Percentiles rank a stretch among this genome's conserved stretches.
phyloP scores from a whole-genome alignment of 1,284 basidiomycete genomes.

The Malassezia slooffiae region DNA sequence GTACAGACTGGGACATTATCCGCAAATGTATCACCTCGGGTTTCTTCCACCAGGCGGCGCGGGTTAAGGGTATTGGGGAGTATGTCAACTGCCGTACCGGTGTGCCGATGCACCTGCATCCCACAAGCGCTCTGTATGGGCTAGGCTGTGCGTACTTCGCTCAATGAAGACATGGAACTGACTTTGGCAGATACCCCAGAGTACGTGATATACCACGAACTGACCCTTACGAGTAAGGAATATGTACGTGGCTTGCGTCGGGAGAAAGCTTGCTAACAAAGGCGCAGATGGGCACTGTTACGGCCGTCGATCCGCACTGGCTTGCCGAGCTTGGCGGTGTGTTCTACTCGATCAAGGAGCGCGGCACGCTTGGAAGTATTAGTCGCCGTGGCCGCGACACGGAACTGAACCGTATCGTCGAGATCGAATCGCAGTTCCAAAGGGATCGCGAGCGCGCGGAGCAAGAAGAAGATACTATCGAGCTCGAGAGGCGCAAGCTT shows the following conservation, averaged over 20 bases:
- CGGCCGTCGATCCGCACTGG: constrained; percentile 45
- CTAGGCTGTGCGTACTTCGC: constrained; percentile 56
- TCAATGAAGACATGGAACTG: too few species aligned
- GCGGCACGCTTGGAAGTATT: constrained; percentile 55
- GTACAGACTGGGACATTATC: constrained; percentile 89
- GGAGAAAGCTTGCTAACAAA: too few species aligned
- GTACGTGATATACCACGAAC: constrained; percentile 91
- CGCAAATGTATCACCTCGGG: constrained; percentile 96
- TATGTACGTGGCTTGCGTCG: background rate
- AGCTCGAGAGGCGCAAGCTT: constrained; percentile 5
- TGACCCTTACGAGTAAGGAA: constrained; percentile 28
- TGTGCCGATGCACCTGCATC: constrained; percentile 71
- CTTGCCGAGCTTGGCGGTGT: constrained; percentile 55
- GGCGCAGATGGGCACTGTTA: constrained; percentile 43
- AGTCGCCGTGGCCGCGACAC: constrained; percentile 57
- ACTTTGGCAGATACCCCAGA: constrained; percentile 64
- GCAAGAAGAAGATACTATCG: constrained; percentile 9
- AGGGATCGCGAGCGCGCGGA: constrained; percentile 18
- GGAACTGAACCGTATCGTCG: constrained; percentile 77
- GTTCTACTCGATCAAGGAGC: constrained; percentile 88
- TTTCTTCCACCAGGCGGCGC: constrained; percentile 97
- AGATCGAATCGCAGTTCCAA: constrained; percentile 56
- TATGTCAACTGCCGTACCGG: constrained; percentile 97
- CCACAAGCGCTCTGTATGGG: constrained; percentile 90
- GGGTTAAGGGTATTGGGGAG: constrained; percentile 96